Conservation (phyloP, 164 flowering plant genomes). For the Nelumbo lutea region DNA sequence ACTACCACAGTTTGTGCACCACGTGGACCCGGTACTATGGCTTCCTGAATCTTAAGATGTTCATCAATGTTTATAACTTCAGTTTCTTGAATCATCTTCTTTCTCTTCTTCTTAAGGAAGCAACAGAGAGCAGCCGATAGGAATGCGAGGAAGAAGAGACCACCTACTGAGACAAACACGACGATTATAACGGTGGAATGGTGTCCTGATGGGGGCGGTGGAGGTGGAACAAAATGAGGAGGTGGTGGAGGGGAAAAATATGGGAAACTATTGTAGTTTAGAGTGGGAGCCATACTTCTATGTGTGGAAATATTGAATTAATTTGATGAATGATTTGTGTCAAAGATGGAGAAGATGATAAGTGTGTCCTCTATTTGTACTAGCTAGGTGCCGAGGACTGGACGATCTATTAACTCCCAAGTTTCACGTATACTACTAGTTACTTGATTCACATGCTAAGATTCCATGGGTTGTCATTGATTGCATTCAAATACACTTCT, state of each 20-base stretch:
- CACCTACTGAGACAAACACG: conserved; percentile 57
- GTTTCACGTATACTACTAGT: conserved; percentile 32
- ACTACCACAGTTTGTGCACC: conserved; percentile 41
- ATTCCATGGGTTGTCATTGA: conserved; percentile 21
- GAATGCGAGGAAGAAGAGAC: conserved; percentile 59
- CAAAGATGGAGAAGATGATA: conserved; percentile 13
- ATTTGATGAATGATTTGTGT: neutral
- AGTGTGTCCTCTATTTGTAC: conserved; percentile 15
- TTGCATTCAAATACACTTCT: conserved; percentile 29
- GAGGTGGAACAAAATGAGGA: conserved; percentile 22
- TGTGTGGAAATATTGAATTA: neutral
- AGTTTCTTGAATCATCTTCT: conserved; percentile 29
- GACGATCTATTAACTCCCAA: neutral
- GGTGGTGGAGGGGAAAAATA: conserved; percentile 27
- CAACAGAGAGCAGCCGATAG: conserved; percentile 52
- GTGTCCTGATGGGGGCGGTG: conserved; percentile 35
- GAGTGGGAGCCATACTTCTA: conserved; percentile 11
- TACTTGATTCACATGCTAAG: conserved; percentile 26
- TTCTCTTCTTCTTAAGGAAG: conserved; percentile 53
- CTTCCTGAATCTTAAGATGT: conserved; percentile 53
- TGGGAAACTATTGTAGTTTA: conserved; percentile 18
- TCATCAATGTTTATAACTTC: conserved; percentile 47
- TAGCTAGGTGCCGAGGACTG: neutral
- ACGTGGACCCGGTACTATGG: conserved; percentile 50
- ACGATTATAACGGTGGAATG: conserved; percentile 38